Base-by-base conservation (phyloP, 208 protist genomes). In the Naegleria fowleri region DNA sequence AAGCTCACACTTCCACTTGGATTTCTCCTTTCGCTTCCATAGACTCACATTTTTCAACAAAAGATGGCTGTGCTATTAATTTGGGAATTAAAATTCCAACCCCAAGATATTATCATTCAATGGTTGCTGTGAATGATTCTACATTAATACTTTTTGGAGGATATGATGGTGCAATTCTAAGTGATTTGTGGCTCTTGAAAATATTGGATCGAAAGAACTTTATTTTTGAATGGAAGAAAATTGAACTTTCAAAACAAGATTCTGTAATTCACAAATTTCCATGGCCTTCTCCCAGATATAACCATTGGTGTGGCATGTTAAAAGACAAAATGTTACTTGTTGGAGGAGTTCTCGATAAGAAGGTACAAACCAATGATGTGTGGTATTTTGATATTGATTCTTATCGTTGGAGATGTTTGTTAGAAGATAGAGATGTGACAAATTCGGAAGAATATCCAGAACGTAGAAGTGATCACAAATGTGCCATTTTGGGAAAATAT, bases 221-320 rank as follows among this genome's bases (percentile, higher is more conserved):
- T 2, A 79, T 79, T 36, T 79, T 79, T 79, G 67, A 79, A 79
- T 79, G 67, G 67, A 79, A 79, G n/a, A 79, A 36, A 79, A 79
- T 79, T 79, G 67, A 79, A 36, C 11, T 67, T 67, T 67, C 55
- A 29, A 67, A 67, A 29, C 11, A 67, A 3, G 22, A 67, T 22
- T 1, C 11, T 67, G n/a, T 79, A 2, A 16, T 29, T 75, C 25
- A n/a, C 13, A 75, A 75, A 75, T n/a, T 75, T 75, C 58, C 58
- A 75, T 75, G 25, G 19, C 67, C 67, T 36, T 9, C 9, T 36
- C 29, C 29, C 2, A 25, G 67, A 79, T 79, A 79, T 9, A 79
- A 79, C 36, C 67, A 79, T 79, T 79, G 67, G 67, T 29, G 29
- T 79, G 67, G 67, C 9, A 36, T 79, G 25, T 25, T 79, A 13